A percentile compares a stretch with the other conserved stretches of the same genome.
phyloP scores from a whole-genome alignment of 1,139 yeast species.

The Kodamaea alishanica region DNA sequence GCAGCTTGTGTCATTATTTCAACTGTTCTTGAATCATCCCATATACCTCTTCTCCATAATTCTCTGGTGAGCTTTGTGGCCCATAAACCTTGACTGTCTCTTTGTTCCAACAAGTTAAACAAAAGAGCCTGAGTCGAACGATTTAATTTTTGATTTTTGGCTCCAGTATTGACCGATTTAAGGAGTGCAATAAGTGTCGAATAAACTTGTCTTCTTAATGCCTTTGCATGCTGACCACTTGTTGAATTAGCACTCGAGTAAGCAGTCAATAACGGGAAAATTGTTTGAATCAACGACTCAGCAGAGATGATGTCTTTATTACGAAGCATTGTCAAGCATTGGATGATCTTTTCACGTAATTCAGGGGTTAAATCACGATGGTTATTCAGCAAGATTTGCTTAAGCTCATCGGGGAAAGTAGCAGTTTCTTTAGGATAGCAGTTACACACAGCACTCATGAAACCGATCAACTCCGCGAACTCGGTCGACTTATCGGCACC shows the following conservation, averaged over 20 bases:
- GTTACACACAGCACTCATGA: constrained; percentile 84
- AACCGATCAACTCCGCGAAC: constrained; percentile 81
- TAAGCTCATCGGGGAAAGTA: constrained; percentile 76
- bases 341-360: constrained; percentile 86
- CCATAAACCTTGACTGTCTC: constrained; percentile 86
- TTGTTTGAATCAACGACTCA: constrained; percentile 75
- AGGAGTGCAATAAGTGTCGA: constrained; percentile 70
- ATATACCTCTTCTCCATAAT: constrained; percentile 93
- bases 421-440: constrained; percentile 90
- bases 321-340: constrained; percentile 82
- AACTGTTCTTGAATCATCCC: constrained; percentile 96
- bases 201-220: constrained; percentile 78
- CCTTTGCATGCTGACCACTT: constrained; percentile 75
- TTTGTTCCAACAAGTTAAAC: constrained; percentile 76
- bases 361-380: constrained; percentile 82
- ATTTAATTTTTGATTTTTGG: constrained; percentile 83
- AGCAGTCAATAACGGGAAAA: constrained; percentile 77
- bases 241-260: constrained; percentile 40
- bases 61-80: constrained; percentile 94
- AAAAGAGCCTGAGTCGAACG: constrained; percentile 87
- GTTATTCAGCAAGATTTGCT: constrained; percentile 61
- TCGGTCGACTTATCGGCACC: constrained; percentile 63
- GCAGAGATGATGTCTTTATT: constrained; percentile 81
- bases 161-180: constrained; percentile 77
- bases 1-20: constrained; percentile 98